phyloP scores from a whole-genome alignment of 306 rosid genomes.

The Macrotyloma uniflorum region DNA sequence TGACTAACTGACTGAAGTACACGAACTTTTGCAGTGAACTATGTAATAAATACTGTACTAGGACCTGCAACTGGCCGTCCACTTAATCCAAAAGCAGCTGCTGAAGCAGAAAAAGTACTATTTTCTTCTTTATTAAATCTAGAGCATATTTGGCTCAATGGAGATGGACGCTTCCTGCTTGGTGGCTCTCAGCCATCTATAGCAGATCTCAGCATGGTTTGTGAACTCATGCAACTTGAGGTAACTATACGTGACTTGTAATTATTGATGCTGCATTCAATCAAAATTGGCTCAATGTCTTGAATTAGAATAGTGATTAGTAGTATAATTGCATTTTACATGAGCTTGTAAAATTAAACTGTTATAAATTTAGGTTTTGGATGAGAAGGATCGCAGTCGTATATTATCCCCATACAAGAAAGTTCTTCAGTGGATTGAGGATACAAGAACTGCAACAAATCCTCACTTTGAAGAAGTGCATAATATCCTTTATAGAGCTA shows the following conservation, averaged over 20 bases:
- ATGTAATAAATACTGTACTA: conserved; percentile 55
- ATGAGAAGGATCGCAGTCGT: conserved; percentile 62
- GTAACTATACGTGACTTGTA: conserved; percentile 46
- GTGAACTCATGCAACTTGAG: conserved; percentile 88
- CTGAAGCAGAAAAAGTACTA: conserved; percentile 67
- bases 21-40: conserved; percentile 53
- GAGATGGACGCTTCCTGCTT: conserved; percentile 64
- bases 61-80: conserved; percentile 68
- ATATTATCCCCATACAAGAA: conserved; percentile 78
- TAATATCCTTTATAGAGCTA: conserved; percentile 58
- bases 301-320: conserved; percentile 16
- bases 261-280: conserved; percentile 13
- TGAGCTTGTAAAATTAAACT: neutral
- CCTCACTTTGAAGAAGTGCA: conserved; percentile 81
- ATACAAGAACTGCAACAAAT: conserved; percentile 70
- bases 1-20: conserved; percentile 26
- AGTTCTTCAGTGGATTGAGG: conserved; percentile 76
- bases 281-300: conserved; percentile 11
- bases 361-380: conserved; percentile 58
- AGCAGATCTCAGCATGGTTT: conserved; percentile 84
- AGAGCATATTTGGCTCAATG: conserved; percentile 80
- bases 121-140: conserved; percentile 63
- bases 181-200: conserved; percentile 71
- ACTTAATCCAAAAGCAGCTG: conserved; percentile 61
- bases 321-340: conserved; percentile 3